phyloP scores from a whole-genome alignment of 495 filamentous ascomycete species.

The Sordaria brevicollis region DNA sequence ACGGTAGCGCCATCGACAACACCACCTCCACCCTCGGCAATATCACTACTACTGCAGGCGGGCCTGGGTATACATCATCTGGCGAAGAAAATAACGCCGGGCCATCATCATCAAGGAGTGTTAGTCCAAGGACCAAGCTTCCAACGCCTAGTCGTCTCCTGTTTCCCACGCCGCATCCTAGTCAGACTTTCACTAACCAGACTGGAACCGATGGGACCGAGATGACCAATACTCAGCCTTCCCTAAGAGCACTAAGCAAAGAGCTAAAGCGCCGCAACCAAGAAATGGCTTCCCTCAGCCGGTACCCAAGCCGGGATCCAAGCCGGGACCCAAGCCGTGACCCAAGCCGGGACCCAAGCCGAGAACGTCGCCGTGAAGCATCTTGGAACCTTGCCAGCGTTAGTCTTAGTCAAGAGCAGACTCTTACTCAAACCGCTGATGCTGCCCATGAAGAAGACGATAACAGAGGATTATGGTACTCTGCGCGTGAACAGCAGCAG shows the following conservation, averaged over 20 bases:
- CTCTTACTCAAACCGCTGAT: too few relatives aligned
- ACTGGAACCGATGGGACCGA: neutral
- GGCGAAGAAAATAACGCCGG: neutral
- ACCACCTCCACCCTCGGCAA: too few relatives aligned
- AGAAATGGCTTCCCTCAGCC: neutral
- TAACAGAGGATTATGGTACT: too few relatives aligned
- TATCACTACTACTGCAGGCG: neutral
- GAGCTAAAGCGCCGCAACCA: neutral
- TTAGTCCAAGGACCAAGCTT: neutral
- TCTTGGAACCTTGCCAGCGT: too few relatives aligned
- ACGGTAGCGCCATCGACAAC: too few relatives aligned
- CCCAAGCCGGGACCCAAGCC: too few relatives aligned
- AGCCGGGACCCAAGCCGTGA: neutral
- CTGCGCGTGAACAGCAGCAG: neutral
- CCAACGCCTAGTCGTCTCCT: neutral
- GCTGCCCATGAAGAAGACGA: too few relatives aligned
- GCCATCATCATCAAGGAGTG: neutral
- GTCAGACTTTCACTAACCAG: too few relatives aligned
- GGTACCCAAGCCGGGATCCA: neutral
- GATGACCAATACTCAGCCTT: neutral
- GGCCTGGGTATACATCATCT: neutral
- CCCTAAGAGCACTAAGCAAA: neutral
- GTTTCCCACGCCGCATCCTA: neutral
- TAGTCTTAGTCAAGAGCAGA: too few relatives aligned
- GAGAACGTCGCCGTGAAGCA: too few relatives aligned